These are phyloP conservation scores for Cenococcum geophilum DNA, from an alignment of 495 filamentous ascomycete genomes.

Conservation along the genomic window DNA sequence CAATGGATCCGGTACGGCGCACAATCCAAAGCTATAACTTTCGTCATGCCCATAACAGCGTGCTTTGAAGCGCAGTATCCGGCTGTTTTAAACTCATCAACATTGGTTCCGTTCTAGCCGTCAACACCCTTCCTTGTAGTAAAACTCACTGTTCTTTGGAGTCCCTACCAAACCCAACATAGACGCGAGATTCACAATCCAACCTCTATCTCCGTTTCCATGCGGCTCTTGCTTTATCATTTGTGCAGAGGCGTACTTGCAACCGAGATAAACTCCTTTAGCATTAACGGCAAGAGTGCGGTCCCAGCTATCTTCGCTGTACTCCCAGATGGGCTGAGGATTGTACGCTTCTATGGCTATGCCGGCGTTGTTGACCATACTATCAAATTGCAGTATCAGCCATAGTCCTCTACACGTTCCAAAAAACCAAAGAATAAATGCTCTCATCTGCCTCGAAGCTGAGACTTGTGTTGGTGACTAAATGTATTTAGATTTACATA, in stretches of 20 bases:
- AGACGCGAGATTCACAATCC: slow-evolving; percentile 52
- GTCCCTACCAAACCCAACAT: slow-evolving; percentile 44
- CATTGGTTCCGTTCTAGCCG: neutral
- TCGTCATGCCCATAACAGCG: slow-evolving; percentile 47
- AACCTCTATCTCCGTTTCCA: slow-evolving; percentile 46
- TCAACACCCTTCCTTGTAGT: neutral
- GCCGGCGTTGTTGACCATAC: slow-evolving; percentile 53
- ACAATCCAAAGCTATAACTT: slow-evolving; percentile 49
- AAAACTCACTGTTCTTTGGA: slow-evolving; percentile 15
- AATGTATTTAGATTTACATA: slow-evolving; percentile 20
- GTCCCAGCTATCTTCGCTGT: slow-evolving; percentile 43
- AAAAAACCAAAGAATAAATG: too few relatives aligned
- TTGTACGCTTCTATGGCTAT: slow-evolving; percentile 31
- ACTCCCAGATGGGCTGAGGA: slow-evolving; percentile 39
- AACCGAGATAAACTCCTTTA: slow-evolving; percentile 48
- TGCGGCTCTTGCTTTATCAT: slow-evolving; percentile 47
- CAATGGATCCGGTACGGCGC: slow-evolving; percentile 47
- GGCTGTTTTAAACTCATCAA: slow-evolving; percentile 24
- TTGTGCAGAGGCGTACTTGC: slow-evolving; percentile 46
- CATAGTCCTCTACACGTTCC: neutral
- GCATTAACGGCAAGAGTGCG: slow-evolving; percentile 43
- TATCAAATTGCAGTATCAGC: slow-evolving; percentile 15
- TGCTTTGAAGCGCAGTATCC: slow-evolving; percentile 50
- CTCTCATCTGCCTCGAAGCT: too few relatives aligned
- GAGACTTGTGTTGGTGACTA: too few relatives aligned